Evolutionary conservation across 192 early-diverging fungal genomes (phyloP).

Genomic region (Backusella australiensis): DNA sequence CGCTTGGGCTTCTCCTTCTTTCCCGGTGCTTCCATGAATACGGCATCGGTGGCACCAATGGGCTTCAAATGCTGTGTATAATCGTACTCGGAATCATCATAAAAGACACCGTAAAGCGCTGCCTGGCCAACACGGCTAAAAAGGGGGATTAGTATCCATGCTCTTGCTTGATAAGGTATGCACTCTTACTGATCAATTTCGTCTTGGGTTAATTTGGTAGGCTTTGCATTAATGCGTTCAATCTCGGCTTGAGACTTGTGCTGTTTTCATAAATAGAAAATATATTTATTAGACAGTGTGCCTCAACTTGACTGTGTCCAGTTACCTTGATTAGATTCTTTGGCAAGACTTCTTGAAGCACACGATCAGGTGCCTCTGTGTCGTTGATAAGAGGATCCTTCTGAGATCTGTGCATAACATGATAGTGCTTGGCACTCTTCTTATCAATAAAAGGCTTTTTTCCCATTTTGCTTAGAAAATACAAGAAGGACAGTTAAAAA

Average conservation of each 20-base stretch:
- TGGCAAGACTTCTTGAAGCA: constrained; percentile 77
- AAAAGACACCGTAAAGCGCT: constrained; percentile 87
- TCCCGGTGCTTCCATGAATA: constrained; percentile 71
- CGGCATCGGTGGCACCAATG: constrained; percentile 77
- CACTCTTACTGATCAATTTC: constrained; percentile 29
- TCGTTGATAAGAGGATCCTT: constrained; percentile 89
- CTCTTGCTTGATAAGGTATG: no score
- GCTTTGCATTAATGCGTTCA: constrained; percentile 8
- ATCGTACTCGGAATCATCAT: constrained; percentile 91
- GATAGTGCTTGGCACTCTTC: constrained; percentile 79
- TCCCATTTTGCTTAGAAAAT: background rate
- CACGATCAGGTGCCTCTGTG: constrained; percentile 68
- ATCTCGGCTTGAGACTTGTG: constrained; percentile 30
- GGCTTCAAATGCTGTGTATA: constrained; percentile 90
- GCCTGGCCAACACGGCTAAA: constrained; percentile 62
- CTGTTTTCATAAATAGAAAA: background rate
- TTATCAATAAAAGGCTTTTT: constrained; percentile 79
- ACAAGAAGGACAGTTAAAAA: no score
- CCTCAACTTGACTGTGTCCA: background rate
- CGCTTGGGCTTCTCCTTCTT: constrained; percentile 52
- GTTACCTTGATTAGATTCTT: constrained; percentile 54
- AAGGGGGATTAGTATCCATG: no score
- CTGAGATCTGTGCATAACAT: constrained; percentile 94
- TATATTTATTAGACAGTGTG: no score
- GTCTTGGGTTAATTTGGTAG: constrained; percentile 32